phyloP scores from a whole-genome alignment of 768 basidiomycete species.

The Hericium alpestre region DNA sequence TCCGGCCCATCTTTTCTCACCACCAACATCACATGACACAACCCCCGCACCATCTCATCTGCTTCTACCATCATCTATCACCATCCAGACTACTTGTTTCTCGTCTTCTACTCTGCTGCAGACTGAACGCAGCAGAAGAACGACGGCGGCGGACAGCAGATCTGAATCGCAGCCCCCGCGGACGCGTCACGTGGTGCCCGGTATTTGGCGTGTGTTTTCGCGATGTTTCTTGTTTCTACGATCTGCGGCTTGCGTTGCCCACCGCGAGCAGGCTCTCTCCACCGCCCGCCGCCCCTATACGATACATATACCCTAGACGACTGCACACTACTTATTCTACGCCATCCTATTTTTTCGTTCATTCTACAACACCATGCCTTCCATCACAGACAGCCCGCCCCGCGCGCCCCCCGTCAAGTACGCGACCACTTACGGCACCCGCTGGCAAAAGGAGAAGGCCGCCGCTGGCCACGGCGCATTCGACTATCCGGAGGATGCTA shows the following conservation, averaged over 20 bases:
- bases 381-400: conserved; percentile 44
- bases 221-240: background rate
- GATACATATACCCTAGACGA: background rate
- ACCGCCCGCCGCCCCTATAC: background rate
- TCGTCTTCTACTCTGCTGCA: too few relatives aligned
- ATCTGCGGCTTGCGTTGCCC: background rate
- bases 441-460: conserved; percentile 83
- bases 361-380: conserved; percentile 16
- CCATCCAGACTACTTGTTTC: too few relatives aligned
- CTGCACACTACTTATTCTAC: background rate
- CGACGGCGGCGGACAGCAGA: too few relatives aligned
- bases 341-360: background rate
- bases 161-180: background rate
- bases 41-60: too few relatives aligned
- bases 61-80: too few relatives aligned
- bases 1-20: background rate
- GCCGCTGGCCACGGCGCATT: conserved; percentile 67
- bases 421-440: conserved; percentile 59
- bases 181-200: background rate
- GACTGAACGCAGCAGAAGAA: too few relatives aligned
- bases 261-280: background rate
- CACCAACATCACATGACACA: background rate
- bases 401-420: conserved; percentile 66
- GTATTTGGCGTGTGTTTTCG: background rate
- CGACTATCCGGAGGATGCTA: conserved; percentile 78